Evolutionary conservation across 192 early-diverging fungal species (phyloP), one percentile per base, ranked within the genome.

Genomic region (Geranomyces michiganensis): DNA sequence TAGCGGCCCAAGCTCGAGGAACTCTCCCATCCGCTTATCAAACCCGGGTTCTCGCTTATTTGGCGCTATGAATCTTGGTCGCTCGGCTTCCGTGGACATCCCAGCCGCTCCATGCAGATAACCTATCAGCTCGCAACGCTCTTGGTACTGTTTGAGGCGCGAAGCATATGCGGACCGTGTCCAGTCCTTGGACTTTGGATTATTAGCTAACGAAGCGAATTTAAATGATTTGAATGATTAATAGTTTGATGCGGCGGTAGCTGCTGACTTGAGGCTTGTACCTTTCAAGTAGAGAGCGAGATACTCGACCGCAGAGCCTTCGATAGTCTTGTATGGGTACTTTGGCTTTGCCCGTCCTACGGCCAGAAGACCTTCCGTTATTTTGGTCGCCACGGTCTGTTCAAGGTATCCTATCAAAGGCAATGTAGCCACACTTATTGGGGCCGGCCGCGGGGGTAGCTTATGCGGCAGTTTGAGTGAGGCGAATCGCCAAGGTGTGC

Each of bases 381-480:
- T 46, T 0, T 70, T 46, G 1, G 45, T 61, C 5, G 84, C 82
- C 5, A 86, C 70, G 0, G 84, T 76, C 51, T 86, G 84, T 59
- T 88, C 86, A 27, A 88, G 55, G 46, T 83, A 88, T 12, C 84
- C 84, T n/a, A 82, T 70, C 31, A 88, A 29, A 10, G 86, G 86
- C 8, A 88, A 70, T 13, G 63, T 45, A 1, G 67, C 62, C 1
- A 85, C 48, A 21, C 60, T 49, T 24, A 88, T 79, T 13, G 75
- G 69, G 0, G 75, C 73, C 2, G 48, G 29, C 56, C 68, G 78
- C 21, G 84, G 86, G 14, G 86, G 86, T 22, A 87, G 75, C 56
- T 85, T 86, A 27, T 58, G 68, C 15, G 86, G 86, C 6, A 84
- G 68, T 27, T 67, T 64, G 27, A 86, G 67, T 33, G 75, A 65